Evolutionary conservation across 2,329 filamentous ascomycete genomes (phyloP).

Genomic region (Sporothrix dimorphospora): DNA sequence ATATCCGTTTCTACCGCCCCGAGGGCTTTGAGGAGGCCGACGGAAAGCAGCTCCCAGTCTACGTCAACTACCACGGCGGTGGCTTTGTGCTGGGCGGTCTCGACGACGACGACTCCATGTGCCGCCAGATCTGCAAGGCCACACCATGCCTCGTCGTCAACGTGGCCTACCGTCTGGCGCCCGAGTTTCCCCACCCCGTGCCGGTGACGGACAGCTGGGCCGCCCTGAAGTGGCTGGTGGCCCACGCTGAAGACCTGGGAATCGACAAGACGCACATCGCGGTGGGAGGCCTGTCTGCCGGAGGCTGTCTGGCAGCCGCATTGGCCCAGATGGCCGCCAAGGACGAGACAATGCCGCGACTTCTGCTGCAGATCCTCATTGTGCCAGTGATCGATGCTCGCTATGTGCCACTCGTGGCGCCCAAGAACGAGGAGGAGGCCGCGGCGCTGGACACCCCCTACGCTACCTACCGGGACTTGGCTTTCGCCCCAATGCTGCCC

Average conservation of each 20-base stretch:
- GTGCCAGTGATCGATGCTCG: slow-evolving; percentile 46
- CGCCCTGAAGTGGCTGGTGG: slow-evolving; percentile 43
- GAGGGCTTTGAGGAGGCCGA: background rate
- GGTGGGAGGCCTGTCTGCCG: slow-evolving; percentile 39
- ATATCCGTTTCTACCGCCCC: slow-evolving; percentile 27
- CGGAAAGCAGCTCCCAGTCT: slow-evolving; percentile 21
- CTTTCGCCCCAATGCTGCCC: slow-evolving; percentile 31
- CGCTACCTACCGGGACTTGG: slow-evolving; percentile 24
- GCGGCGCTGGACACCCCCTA: slow-evolving; percentile 22
- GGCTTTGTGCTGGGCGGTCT: slow-evolving; percentile 31
- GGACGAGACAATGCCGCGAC: slow-evolving; percentile 35
- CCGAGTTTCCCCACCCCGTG: slow-evolving; percentile 52
- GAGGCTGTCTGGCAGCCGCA: slow-evolving; percentile 37
- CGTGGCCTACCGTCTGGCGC: slow-evolving; percentile 55
- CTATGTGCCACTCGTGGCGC: slow-evolving; percentile 19
- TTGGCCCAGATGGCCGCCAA: slow-evolving; percentile 48
- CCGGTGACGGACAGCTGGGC: slow-evolving; percentile 47
- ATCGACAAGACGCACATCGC: slow-evolving; percentile 37
- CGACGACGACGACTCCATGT: slow-evolving; percentile 28
- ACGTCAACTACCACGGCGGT: slow-evolving; percentile 32
- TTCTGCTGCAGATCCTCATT: slow-evolving; percentile 42
- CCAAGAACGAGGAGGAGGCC: background rate
- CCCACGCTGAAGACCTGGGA: slow-evolving; percentile 33
- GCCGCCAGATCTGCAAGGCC: slow-evolving; percentile 10
- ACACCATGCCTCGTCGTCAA: slow-evolving; percentile 27